These are phyloP conservation scores for Millerago galiae DNA, from an alignment of 805 yeast genomes.

Conservation along the genomic window DNA sequence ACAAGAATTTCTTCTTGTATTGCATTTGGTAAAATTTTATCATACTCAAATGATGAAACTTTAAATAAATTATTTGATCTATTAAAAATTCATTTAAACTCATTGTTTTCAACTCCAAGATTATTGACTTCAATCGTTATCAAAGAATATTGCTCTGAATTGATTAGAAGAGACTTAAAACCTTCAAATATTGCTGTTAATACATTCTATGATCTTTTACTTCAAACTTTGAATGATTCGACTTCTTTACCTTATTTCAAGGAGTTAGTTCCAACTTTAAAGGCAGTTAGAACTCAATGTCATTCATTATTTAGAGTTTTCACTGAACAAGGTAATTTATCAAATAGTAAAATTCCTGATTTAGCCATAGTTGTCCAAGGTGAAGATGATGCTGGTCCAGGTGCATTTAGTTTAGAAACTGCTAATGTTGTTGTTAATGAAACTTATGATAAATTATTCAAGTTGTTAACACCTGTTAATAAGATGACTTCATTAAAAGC, in stretches of 20 bases:
- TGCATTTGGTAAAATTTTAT: slow-evolving; percentile 65
- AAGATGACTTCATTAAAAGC: slow-evolving; percentile 67
- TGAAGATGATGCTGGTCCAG: slow-evolving; percentile 88
- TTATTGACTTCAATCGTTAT: slow-evolving; percentile 62
- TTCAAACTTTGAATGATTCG: slow-evolving; percentile 35
- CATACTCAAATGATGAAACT: slow-evolving; percentile 38
- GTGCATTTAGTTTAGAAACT: slow-evolving; percentile 74
- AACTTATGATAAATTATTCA: slow-evolving; percentile 58
- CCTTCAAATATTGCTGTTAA: slow-evolving; percentile 25
- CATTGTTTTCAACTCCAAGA: slow-evolving; percentile 65
- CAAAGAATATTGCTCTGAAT: slow-evolving; percentile 52
- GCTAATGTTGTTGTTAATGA: slow-evolving; percentile 67
- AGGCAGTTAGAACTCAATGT: slow-evolving; percentile 82
- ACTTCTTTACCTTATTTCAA: slow-evolving; percentile 53
- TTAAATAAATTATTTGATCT: slow-evolving; percentile 33
- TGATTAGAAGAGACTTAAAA: slow-evolving; percentile 12
- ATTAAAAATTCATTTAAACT: slow-evolving; percentile 20
- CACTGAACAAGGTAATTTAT: slow-evolving; percentile 66
- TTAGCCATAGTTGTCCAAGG: slow-evolving; percentile 90
- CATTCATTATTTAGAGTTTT: slow-evolving; percentile 75
- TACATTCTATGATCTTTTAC: slow-evolving; percentile 23
- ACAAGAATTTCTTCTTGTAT: slow-evolving; percentile 71
- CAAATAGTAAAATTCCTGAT: slow-evolving; percentile 67
- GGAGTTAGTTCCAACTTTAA: slow-evolving; percentile 81
- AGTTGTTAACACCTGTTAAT: slow-evolving; percentile 56